Evolutionary conservation across 1,284 basidiomycete species (phyloP).

Genomic region (Cryptococcus sp.): DNA sequence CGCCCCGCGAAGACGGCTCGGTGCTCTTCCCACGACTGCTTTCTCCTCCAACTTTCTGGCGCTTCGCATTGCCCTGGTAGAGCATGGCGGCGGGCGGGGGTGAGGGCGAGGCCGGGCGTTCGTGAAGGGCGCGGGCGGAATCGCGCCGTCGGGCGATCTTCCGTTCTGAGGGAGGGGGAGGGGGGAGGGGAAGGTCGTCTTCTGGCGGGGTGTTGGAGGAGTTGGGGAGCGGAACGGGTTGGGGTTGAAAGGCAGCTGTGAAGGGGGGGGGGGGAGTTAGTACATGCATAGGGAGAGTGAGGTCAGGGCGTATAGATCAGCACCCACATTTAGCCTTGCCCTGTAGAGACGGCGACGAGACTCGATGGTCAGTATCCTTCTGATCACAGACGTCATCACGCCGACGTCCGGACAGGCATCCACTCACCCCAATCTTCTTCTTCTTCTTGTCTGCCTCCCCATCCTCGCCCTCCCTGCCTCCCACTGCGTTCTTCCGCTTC

Average conservation of each 20-base stretch:
- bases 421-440: constrained; percentile 22
- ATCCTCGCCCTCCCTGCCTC: constrained; percentile 7
- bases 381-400: neutral
- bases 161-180: constrained; percentile 42
- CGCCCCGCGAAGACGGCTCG: constrained; percentile 9
- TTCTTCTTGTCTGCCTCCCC: constrained; percentile 22
- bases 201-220: constrained; percentile 34
- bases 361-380: neutral
- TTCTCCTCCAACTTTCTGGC: constrained; percentile 11
- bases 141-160: constrained; percentile 40
- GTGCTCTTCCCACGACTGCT: constrained; percentile 10
- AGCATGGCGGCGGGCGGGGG: constrained; percentile 10
- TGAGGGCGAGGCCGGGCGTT: constrained; percentile 24
- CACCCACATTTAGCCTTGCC: constrained; percentile 8
- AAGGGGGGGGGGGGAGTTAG: neutral
- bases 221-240: constrained; percentile 24
- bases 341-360: neutral
- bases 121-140: constrained; percentile 30
- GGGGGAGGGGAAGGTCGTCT: constrained; percentile 22
- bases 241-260: constrained; percentile 37
- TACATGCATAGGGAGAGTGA: neutral
- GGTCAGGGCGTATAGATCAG: neutral
- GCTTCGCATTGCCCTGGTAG: neutral
- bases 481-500: constrained; percentile 13
- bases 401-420: neutral